Evolutionary conservation across 805 yeast species (phyloP), one percentile per base, ranked within the genome.

Genomic region (Dipodascopsis uninucleata): DNA sequence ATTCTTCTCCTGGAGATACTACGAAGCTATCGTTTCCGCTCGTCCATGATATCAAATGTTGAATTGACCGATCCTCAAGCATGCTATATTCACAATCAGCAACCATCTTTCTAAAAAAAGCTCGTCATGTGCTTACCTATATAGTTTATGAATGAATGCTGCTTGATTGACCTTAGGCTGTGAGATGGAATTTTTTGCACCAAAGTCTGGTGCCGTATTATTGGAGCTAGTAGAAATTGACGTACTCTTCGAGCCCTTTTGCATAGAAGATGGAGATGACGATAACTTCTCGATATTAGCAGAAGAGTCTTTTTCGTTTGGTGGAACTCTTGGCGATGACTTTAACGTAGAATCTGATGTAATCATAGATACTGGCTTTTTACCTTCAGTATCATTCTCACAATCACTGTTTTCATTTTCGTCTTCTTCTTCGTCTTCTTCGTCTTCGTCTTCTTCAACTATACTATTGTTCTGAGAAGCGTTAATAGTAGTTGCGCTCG

Each of bases 21-120:
- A 79, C 75, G 58, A 93, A 93, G 4, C 89, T 77, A 38, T 81
- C 85, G 48, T 77, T 76, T 8, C 78, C 59, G 8, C 77, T 71
- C 1, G 86, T 66, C 97, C 97, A 90, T 80, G 90, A 81, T 20
- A 90, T 90, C 29, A 90, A 71, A 60, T 83, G 93, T 45, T 76
- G 68, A 26, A 90, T 68, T 23, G 75, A 65, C 2, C 70, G 69
- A 61, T 90, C 96, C 57, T 89, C 95, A 38, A 90, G 74, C 94
- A 90, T 90, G 52, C 82, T 79, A 42, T 28, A 38, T 17, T 17
- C 16, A 26, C n/a, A n/a, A 28, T 47, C 31, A 47, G 53, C 25
- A 22, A 5, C n/a, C n/a, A n/a, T 18, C 18, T 5, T n/a, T 3
- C 14, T 32, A 45, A 34, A 33, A 14, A 14, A 6, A 10, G 23